Conservation (phyloP, 306 rosid species). For the Cicer bijugum region DNA sequence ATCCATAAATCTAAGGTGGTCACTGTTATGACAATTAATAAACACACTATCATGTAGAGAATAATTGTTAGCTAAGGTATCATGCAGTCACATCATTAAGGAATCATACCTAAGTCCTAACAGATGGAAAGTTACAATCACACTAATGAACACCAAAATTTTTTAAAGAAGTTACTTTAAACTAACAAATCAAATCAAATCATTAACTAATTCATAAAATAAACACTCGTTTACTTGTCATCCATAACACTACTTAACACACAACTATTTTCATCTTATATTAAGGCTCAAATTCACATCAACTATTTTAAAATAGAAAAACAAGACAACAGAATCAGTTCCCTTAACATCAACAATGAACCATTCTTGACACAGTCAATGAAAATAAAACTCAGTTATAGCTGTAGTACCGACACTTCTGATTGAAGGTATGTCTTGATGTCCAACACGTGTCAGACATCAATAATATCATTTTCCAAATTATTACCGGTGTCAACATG, state of each 20-base stretch:
- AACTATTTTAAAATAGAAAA: background rate
- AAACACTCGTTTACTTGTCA: slow-evolving; percentile 14
- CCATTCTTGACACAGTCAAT: slow-evolving; percentile 15
- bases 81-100: slow-evolving; percentile 44
- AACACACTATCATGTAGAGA: slow-evolving; percentile 17
- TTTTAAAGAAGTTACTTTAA: background rate
- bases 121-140: slow-evolving; percentile 45
- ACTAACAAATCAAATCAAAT: slow-evolving; percentile 13
- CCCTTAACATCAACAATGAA: slow-evolving; percentile 20
- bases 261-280: slow-evolving; percentile 20
- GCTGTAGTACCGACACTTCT: too few relatives aligned
- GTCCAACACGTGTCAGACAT: too few relatives aligned
- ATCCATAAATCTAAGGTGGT: slow-evolving; percentile 19
- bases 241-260: background rate
- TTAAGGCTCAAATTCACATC: slow-evolving; percentile 38
- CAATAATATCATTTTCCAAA: too few relatives aligned
- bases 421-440: too few relatives aligned
- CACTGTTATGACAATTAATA: slow-evolving; percentile 9
- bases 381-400: background rate
- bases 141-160: slow-evolving; percentile 15
- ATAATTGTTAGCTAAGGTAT: slow-evolving; percentile 37
- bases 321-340: background rate
- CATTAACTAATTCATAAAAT: slow-evolving; percentile 16
- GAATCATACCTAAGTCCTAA: slow-evolving; percentile 31
- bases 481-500: too few relatives aligned